phyloP scores from a whole-genome alignment of 441 rosid species.

The Geranium incanum region DNA sequence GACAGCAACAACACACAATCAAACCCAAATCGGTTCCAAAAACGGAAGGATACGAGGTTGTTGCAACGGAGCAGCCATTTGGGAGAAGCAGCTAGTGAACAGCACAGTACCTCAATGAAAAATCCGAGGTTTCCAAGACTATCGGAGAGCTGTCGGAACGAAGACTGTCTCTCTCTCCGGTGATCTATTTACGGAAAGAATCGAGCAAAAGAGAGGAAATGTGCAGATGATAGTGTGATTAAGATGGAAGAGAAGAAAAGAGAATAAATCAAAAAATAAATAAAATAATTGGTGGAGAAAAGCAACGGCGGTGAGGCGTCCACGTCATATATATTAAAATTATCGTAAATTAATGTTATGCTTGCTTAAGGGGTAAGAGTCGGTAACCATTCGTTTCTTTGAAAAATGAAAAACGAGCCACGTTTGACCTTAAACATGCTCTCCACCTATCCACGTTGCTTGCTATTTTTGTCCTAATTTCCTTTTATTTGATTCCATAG shows the following conservation, averaged over 20 bases:
- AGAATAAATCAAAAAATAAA: not conserved
- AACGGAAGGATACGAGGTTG: not conserved
- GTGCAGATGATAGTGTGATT: not conserved
- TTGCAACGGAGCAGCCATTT: not conserved
- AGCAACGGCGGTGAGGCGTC: not conserved
- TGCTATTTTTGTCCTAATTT: too few relatives aligned
- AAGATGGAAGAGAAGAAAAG: not conserved
- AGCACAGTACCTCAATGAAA: not conserved
- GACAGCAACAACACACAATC: not conserved
- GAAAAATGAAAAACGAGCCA: constrained; percentile 2
- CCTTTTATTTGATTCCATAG: too few relatives aligned
- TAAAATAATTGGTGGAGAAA: not conserved
- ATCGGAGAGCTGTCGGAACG: not conserved
- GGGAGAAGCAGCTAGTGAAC: not conserved
- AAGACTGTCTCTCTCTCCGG: not conserved
- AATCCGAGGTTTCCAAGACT: not conserved
- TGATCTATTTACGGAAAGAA: not conserved
- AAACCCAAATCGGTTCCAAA: not conserved
- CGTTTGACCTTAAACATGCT: constrained; percentile 12
- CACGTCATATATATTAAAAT: not conserved
- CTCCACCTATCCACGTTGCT: constrained; percentile 12
- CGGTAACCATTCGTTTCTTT: not conserved
- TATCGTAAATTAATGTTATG: too few relatives aligned
- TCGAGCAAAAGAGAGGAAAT: not conserved
- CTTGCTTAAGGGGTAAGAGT: constrained; percentile 15